These are phyloP conservation scores for Rhizopogon rudus DNA, from an alignment of 768 basidiomycete species.

Conservation along the genomic window DNA sequence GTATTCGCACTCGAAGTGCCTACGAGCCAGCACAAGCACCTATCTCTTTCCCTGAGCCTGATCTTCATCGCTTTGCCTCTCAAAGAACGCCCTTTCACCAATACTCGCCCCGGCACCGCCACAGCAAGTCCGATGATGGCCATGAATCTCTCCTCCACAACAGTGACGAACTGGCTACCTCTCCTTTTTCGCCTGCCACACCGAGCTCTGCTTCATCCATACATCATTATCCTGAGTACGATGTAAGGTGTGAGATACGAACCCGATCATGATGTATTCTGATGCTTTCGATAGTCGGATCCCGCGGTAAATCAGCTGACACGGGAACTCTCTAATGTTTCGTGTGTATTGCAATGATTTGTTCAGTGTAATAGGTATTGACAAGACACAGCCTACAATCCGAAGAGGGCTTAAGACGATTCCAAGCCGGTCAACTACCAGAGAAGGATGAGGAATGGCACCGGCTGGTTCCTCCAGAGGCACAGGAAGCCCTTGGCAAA, in stretches of 20 bases:
- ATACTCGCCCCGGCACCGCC: slow-evolving; percentile 28
- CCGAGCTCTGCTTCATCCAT: slow-evolving; percentile 24
- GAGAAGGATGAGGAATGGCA: slow-evolving; percentile 84
- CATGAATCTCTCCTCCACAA: slow-evolving; percentile 5
- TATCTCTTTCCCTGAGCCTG: slow-evolving; percentile 49
- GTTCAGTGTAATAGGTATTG: slow-evolving; percentile 4
- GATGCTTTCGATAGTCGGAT: slow-evolving; percentile 23
- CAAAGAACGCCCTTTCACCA: slow-evolving; percentile 23
- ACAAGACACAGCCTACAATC: slow-evolving; percentile 44
- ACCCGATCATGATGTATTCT: slow-evolving; percentile 7
- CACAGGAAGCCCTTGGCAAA: slow-evolving; percentile 65
- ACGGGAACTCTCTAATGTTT: slow-evolving; percentile 31
- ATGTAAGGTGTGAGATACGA: slow-evolving; percentile 26
- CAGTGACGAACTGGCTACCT: slow-evolving; percentile 16
- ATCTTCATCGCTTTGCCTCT: slow-evolving; percentile 44
- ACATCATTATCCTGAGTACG: slow-evolving; percentile 28
- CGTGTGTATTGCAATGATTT: slow-evolving; percentile 27
- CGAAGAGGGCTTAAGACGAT: slow-evolving; percentile 58
- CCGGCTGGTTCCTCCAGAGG: slow-evolving; percentile 66
- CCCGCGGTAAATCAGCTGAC: slow-evolving; percentile 23
- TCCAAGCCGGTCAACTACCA: slow-evolving; percentile 60
- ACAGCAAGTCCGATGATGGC: slow-evolving; percentile 35
- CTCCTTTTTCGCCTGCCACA: slow-evolving; percentile 32
- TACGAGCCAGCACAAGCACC: slow-evolving; percentile 21
- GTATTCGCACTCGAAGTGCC: slow-evolving; percentile 36